These are phyloP conservation scores for Skeletonema potamos DNA, from an alignment of 108 stramenopile species.

Conservation along the genomic window DNA sequence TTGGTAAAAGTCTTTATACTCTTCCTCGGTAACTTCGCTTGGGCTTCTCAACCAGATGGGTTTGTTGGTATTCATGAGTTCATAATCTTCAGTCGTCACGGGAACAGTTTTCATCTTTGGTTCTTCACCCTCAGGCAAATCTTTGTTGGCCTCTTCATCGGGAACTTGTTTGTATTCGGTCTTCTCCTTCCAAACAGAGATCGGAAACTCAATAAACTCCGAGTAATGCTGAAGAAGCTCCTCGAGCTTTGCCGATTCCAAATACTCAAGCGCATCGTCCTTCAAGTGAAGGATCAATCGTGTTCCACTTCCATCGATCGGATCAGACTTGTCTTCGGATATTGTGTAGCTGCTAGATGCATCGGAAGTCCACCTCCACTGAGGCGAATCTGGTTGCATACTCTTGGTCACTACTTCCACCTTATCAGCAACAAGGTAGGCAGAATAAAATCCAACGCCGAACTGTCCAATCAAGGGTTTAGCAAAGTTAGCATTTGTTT, in stretches of 20 bases:
- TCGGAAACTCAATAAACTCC: constrained; percentile 97
- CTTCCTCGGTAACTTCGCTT: constrained; percentile 85
- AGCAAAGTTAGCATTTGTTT: too few species aligned
- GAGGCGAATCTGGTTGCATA: constrained; percentile 65
- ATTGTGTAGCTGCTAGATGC: constrained; percentile 80
- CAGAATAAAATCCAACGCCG: constrained; percentile 99
- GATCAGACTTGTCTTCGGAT: constrained; percentile 48
- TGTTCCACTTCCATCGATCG: constrained; percentile 78
- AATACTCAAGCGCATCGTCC: constrained; percentile 81
- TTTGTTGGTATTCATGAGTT: constrained; percentile 93
- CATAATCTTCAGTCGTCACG: constrained; percentile 82
- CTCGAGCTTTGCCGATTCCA: constrained; percentile 76
- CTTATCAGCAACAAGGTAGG: constrained; percentile 95
- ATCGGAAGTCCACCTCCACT: constrained; percentile 76
- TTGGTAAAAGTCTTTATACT: constrained; percentile 97
- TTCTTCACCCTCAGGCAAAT: constrained; percentile 76
- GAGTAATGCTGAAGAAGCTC: constrained; percentile 87
- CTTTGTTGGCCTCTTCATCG: constrained; percentile 94
- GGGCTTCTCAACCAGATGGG: constrained; percentile 97
- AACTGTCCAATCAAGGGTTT: constrained; percentile 99
- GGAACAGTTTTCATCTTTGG: constrained; percentile 97
- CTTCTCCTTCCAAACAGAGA: constrained; percentile 92
- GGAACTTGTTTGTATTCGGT: constrained; percentile 94
- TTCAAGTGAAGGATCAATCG: constrained; percentile 87
- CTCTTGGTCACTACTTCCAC: constrained; percentile 93